These are phyloP conservation scores for Sporothrix euskadiensis DNA, from an alignment of 2,329 filamentous ascomycete species.

Conservation along the genomic window DNA sequence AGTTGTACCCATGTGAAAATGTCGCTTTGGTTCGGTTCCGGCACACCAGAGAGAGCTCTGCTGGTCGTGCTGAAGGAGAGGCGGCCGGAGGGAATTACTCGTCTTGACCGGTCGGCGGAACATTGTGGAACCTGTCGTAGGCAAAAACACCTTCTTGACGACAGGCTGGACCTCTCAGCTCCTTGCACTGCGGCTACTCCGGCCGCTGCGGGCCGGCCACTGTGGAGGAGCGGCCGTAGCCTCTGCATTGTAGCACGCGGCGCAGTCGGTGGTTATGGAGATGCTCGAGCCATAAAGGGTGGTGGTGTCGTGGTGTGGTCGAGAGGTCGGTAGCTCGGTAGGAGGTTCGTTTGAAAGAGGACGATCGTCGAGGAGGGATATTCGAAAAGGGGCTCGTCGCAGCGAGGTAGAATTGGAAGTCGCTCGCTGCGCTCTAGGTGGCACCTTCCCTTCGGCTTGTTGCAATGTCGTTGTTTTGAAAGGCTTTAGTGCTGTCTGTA, in stretches of 20 bases:
- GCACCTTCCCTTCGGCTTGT: background rate
- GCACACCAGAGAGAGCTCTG: background rate
- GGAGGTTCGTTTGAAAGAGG: background rate
- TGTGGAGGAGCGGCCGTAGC: background rate
- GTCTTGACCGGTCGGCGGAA: background rate
- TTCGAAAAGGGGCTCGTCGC: background rate
- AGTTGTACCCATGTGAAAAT: constrained; percentile 25
- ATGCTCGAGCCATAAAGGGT: constrained; percentile 22
- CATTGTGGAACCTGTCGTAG: background rate
- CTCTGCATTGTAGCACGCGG: constrained; percentile 15
- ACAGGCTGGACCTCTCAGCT: background rate
- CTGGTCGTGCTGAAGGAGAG: constrained; percentile 20
- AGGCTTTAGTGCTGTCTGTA: background rate
- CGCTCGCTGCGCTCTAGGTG: background rate
- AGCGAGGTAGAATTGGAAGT: background rate
- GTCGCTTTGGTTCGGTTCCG: background rate
- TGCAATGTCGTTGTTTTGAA: background rate
- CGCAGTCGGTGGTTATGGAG: constrained; percentile 19
- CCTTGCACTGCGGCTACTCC: background rate
- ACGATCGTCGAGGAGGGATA: background rate
- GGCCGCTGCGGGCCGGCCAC: background rate
- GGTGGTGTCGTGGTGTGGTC: background rate
- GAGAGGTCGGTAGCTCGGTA: background rate
- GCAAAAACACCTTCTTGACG: too few relatives aligned
- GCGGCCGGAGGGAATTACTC: background rate